Conservation (phyloP, 2,329 filamentous ascomycete species). For the Cercospora zeina region DNA sequence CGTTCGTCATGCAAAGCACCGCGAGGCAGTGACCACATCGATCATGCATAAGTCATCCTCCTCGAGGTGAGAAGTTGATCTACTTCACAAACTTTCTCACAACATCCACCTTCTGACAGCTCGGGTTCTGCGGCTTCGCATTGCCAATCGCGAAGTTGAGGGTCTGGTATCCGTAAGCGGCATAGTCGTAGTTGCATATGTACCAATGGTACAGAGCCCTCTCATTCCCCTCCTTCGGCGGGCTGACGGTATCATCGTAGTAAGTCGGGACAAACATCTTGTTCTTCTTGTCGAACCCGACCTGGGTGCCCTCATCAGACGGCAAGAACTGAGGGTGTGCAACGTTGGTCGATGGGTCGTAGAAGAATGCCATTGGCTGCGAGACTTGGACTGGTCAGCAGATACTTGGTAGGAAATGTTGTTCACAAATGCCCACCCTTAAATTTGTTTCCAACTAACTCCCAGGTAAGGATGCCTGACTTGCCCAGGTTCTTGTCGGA, state of each 20-base stretch:
- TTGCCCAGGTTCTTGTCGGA: constrained; percentile 40
- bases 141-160: constrained; percentile 48
- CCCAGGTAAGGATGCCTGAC: constrained; percentile 32
- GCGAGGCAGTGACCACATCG: not conserved
- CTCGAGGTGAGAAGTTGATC: not conserved
- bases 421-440: constrained; percentile 19
- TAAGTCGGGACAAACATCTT: constrained; percentile 46
- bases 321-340: constrained; percentile 47
- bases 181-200: constrained; percentile 45
- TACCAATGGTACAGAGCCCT: constrained; percentile 48
- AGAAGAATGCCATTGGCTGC: constrained; percentile 39
- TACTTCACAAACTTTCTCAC: constrained; percentile 21
- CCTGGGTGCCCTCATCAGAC: constrained; percentile 23
- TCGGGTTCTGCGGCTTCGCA: constrained; percentile 48
- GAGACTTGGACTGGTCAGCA: constrained; percentile 18
- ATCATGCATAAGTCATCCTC: not conserved
- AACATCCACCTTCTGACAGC: constrained; percentile 48
- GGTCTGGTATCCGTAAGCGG: constrained; percentile 47
- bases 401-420: constrained; percentile 5
- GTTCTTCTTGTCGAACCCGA: constrained; percentile 47
- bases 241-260: constrained; percentile 44
- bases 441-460: constrained; percentile 40
- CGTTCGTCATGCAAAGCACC: not conserved
- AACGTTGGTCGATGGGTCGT: constrained; percentile 45
- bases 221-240: constrained; percentile 33